Conservation (phyloP, 768 basidiomycete species). For the Coprinopsis strossmayeri region DNA sequence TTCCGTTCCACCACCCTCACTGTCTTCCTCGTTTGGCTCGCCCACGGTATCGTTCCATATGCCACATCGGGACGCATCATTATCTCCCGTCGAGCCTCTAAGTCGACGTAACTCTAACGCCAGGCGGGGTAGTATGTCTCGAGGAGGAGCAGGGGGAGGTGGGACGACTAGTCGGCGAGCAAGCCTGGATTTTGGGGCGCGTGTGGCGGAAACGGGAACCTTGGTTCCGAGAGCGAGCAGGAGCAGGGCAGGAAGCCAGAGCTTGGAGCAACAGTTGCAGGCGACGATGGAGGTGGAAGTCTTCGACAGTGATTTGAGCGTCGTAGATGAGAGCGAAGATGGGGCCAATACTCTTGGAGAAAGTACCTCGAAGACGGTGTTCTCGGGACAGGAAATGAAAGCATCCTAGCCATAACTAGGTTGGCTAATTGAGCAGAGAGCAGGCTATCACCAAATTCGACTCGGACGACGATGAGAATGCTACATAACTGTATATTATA, state of each 20-base stretch:
- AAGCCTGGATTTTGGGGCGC: conserved; percentile 57
- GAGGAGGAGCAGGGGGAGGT: conserved; percentile 28
- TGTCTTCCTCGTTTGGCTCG: conserved; percentile 75
- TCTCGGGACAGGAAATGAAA: no score
- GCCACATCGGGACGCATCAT: conserved; percentile 40
- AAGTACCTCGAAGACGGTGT: neutral
- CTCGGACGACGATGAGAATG: no score
- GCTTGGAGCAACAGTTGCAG: conserved; percentile 25
- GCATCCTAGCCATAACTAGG: no score
- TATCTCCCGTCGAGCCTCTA: conserved; percentile 44
- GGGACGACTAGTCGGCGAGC: conserved; percentile 42
- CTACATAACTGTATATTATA: no score
- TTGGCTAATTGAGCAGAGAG: no score
- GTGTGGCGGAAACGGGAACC: conserved; percentile 55
- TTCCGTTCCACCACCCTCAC: conserved; percentile 75
- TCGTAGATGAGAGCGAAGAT: conserved; percentile 10
- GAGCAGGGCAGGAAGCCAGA: conserved; percentile 43
- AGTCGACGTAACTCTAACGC: conserved; percentile 48
- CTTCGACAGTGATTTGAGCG: conserved; percentile 14
- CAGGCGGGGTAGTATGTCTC: conserved; percentile 27
- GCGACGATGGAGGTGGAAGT: conserved; percentile 21
- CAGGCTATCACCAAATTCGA: no score
- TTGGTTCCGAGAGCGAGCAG: conserved; percentile 30
- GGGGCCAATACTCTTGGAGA: neutral
- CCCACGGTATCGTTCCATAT: conserved; percentile 46